These are phyloP conservation scores for Colletotrichum sp. DNA, from an alignment of 2,329 filamentous ascomycete species.

Conservation along the genomic window DNA sequence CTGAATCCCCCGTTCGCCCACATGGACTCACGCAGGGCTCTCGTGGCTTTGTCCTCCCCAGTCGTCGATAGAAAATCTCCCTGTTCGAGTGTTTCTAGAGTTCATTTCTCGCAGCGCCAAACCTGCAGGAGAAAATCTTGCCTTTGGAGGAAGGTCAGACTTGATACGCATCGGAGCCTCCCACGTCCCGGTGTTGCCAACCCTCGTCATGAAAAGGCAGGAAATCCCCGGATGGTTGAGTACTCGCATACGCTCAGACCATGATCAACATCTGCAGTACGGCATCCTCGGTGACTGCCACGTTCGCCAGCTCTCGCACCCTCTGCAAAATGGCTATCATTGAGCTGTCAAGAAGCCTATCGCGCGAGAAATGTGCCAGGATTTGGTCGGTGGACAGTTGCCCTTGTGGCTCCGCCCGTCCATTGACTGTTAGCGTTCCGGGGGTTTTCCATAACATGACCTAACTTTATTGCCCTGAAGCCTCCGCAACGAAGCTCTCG, in stretches of 20 bases:
- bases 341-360: background rate
- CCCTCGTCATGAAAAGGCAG: background rate
- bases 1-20: background rate
- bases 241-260: background rate
- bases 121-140: background rate
- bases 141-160: background rate
- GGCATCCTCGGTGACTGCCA: background rate
- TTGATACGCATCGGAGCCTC: background rate
- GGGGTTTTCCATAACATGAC: background rate
- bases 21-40: background rate
- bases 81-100: background rate
- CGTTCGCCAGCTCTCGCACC: background rate
- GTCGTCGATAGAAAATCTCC: background rate
- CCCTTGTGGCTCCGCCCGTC: background rate
- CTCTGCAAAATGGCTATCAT: background rate
- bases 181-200: background rate
- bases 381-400: background rate
- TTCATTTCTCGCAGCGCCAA: background rate
- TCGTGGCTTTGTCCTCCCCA: background rate
- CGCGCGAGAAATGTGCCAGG: background rate
- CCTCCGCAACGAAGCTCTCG: background rate
- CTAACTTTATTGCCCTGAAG: background rate
- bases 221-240: background rate
- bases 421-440: background rate
- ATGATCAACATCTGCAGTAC: background rate